Base-by-base conservation (phyloP, 164 flowering plant genomes). In the Macadamia tetraphylla region DNA sequence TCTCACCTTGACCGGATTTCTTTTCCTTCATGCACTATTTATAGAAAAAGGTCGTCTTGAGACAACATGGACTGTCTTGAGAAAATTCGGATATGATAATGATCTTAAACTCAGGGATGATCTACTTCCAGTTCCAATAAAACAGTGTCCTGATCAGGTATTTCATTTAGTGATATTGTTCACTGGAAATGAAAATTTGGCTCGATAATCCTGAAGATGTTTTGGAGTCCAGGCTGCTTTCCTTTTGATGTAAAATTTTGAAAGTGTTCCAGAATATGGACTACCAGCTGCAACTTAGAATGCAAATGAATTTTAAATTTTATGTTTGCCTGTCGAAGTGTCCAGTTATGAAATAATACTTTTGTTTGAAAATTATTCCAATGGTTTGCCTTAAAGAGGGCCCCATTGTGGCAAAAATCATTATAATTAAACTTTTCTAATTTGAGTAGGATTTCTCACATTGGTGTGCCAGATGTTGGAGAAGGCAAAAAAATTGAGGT, bases 51-150 rank as follows among this genome's bases (percentile, higher is more conserved):
- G 97, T 42, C 93, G 96, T 32, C 78, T 95, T 52, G 99, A 95
- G 84, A 95, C 99, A 75, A 95, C 99, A 61, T 95, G 99, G 99
- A 91, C 98, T 23, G 99, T 95, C 51, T 75, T 95, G 53, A 86
- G 98, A 78, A 92, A 92, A 73, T 95, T 89, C 81, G 99, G 97
- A 35, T 95, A 95, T 67, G 86, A 95, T 63, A 85, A 92, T 84
- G 96, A 92, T 64, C 79, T 92, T 55, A 91, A 85, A 74, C 88
- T 95, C 31, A 74, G 83, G 53, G 89, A 85, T 76, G 97, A 89
- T 67, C 81, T 86, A 23, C 78, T 88, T 67, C 93, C 93, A 62
- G 68, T 84, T 71, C 56, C 86, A 62, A 70, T 76, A 17, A 89
- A 84, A 72, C 84, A 83, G 64, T 78, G 82, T 58, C 88, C 98